phyloP scores from a whole-genome alignment of 768 basidiomycete genomes.

The Cystobasidium ongulense region DNA sequence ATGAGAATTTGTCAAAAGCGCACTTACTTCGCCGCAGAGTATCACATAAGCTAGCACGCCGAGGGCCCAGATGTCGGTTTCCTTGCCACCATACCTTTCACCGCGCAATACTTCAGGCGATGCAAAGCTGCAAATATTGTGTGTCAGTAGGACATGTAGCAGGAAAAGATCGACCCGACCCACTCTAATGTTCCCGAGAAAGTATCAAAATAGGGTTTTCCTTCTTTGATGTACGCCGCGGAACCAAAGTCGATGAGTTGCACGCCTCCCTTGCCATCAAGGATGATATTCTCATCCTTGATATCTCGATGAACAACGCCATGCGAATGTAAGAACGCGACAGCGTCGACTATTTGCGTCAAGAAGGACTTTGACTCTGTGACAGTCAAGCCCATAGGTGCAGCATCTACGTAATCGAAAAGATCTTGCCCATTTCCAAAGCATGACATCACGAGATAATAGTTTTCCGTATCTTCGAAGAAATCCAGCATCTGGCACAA shows the following conservation, averaged over 20 bases:
- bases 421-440: slow-evolving; percentile 58
- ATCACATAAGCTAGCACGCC: slow-evolving; percentile 95
- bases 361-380: slow-evolving; percentile 69
- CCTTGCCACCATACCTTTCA: slow-evolving; percentile 87
- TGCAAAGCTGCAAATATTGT: slow-evolving; percentile 55
- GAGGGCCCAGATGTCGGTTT: slow-evolving; percentile 97
- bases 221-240: slow-evolving; percentile 49
- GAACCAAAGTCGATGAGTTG: slow-evolving; percentile 96
- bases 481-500: slow-evolving; percentile 91
- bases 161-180: background rate
- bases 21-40: slow-evolving; percentile 72
- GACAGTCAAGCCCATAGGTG: slow-evolving; percentile 74
- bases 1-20: slow-evolving; percentile 67
- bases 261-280: slow-evolving; percentile 62
- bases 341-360: slow-evolving; percentile 85
- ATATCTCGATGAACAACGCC: slow-evolving; percentile 97
- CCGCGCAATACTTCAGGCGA: slow-evolving; percentile 93
- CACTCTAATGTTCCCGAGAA: slow-evolving; percentile 48
- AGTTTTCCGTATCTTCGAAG: slow-evolving; percentile 92
- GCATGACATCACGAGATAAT: slow-evolving; percentile 77
- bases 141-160: background rate
- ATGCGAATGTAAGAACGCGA: slow-evolving; percentile 71
- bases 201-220: slow-evolving; percentile 47
- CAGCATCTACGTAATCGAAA: slow-evolving; percentile 87
- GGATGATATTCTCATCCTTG: slow-evolving; percentile 67